A percentile compares a stretch with the other conserved stretches of the same genome.
Evolutionary conservation across 495 filamentous ascomycete genomes (phyloP).

Genomic region (Aspergillus bertholletiae): DNA sequence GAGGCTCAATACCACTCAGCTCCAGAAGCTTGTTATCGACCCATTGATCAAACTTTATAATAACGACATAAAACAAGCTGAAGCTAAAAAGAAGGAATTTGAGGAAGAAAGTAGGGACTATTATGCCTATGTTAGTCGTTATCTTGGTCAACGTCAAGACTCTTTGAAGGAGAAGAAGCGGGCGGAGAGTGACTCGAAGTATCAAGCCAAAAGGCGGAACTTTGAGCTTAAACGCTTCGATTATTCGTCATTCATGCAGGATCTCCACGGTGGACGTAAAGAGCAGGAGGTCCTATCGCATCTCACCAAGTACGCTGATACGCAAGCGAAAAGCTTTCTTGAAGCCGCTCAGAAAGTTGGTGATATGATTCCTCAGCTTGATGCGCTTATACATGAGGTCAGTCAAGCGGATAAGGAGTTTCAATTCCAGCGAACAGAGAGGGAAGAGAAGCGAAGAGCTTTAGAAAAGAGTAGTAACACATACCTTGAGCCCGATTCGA

Average conservation of each 20-base stretch:
- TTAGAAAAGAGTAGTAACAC: conserved; percentile 85
- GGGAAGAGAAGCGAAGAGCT: conserved; percentile 85
- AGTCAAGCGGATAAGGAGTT: conserved; percentile 92
- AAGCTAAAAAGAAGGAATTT: conserved; percentile 95
- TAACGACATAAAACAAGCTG: conserved; percentile 95
- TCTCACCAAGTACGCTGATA: conserved; percentile 90
- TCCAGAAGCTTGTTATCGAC: conserved; percentile 92
- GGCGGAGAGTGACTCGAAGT: conserved; percentile 90
- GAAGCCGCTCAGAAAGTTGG: conserved; percentile 82
- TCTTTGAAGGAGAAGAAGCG: conserved; percentile 96
- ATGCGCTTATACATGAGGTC: conserved; percentile 88
- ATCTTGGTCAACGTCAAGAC: conserved; percentile 92
- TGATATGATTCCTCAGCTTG: conserved; percentile 81
- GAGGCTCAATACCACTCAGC: conserved; percentile 72
- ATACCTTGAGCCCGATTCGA: conserved; percentile 70
- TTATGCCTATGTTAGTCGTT: conserved; percentile 89
- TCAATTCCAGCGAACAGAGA: conserved; percentile 85
- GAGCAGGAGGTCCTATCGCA: conserved; percentile 97
- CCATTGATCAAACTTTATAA: conserved; percentile 89
- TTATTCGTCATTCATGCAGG: conserved; percentile 99
- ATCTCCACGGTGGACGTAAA: conserved; percentile 93
- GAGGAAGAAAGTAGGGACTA: conserved; percentile 98
- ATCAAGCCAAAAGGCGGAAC: conserved; percentile 86
- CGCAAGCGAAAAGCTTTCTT: conserved; percentile 81
- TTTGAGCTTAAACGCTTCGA: conserved; percentile 98